Base-by-base conservation (phyloP, 2,329 filamentous ascomycete species). In the Aspergillus melleus region DNA sequence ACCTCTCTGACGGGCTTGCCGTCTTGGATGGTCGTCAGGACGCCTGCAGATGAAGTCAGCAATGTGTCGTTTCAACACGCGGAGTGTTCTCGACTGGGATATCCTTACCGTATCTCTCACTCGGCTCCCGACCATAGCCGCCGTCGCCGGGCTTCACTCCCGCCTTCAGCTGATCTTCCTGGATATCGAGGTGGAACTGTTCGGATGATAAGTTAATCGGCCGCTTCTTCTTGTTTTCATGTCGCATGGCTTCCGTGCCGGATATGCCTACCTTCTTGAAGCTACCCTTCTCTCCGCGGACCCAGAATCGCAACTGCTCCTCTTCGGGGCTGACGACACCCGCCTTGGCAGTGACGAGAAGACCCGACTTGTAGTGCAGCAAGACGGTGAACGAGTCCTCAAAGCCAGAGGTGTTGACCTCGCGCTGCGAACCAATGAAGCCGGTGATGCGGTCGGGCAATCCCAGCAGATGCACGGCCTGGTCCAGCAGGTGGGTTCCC, bases 401-500 rank as follows among this genome's bases (percentile, higher is more conserved):
- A 58, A 74, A 75, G n/a, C 70, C 79, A 30, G 64, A 76, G 44
- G 68, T 82, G 68, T 90, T 83, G 57, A 82, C 84, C 54, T 81
- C 80, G 36, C 90, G 82, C 76, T 91, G 88, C 52, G 83, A 84
- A n/a, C 86, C 81, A 12, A 92, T 81, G 61, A 89, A 86, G 11
- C 82, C 90, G 9, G 87, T 91, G 1, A 93, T 84, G 3, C 80
- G 80, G 56, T 83, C 78, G 0, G 91, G 91, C 69, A 87, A 76
- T 19, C 90, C 90, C 63, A 92, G 90, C 4, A 91, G 79, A 44
- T 84, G 76, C 70, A 90, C 89, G 2, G 83, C 86, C 76, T 94
- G 90, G 74, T 94, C 90, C 54, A 93, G 80, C 53, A 93, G 79
- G 73, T 94, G 90, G 4, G 88, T 86, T 49, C 90, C 90, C 1